Evolutionary conservation across 2,329 filamentous ascomycete genomes (phyloP).

Genomic region (Teratosphaeria epicoccoides): DNA sequence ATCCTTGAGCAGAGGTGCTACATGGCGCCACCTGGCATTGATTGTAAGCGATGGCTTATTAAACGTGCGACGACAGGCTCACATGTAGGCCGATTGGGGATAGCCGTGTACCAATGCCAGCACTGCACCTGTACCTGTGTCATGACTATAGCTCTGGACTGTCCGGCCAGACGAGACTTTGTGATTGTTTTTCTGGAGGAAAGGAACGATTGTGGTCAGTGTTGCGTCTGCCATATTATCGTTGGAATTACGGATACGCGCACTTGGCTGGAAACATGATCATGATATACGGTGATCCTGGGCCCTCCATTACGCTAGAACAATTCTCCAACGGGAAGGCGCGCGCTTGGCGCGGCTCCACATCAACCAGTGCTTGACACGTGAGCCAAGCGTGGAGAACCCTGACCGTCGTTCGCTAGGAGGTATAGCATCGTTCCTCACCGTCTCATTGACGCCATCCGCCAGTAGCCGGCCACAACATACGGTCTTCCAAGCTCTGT

Average conservation of each 20-base stretch:
- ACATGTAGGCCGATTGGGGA: constrained; percentile 33
- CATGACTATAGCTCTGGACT: constrained; percentile 25
- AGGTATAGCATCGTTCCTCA: no score
- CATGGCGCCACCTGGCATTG: constrained; percentile 18
- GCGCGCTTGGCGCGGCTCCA: no score
- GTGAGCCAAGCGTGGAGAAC: background rate
- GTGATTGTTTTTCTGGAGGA: constrained; percentile 19
- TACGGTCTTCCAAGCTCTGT: no score
- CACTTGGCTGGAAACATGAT: no score
- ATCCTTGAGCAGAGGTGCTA: constrained; percentile 30
- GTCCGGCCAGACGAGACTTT: constrained; percentile 20
- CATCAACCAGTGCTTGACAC: background rate
- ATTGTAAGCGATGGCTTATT: background rate
- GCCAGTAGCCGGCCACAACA: no score
- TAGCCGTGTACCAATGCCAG: constrained; percentile 38
- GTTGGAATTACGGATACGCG: background rate
- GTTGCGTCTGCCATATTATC: constrained; percentile 16
- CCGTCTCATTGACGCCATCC: no score
- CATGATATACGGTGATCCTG: no score
- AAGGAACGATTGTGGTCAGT: constrained; percentile 20
- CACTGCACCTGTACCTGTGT: constrained; percentile 26
- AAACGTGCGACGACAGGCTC: background rate
- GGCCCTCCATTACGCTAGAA: no score
- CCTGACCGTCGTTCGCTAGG: background rate
- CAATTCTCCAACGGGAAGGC: no score